Evolutionary conservation across 2,329 filamentous ascomycete species (phyloP).

Genomic region (Hypoxylon sp.): DNA sequence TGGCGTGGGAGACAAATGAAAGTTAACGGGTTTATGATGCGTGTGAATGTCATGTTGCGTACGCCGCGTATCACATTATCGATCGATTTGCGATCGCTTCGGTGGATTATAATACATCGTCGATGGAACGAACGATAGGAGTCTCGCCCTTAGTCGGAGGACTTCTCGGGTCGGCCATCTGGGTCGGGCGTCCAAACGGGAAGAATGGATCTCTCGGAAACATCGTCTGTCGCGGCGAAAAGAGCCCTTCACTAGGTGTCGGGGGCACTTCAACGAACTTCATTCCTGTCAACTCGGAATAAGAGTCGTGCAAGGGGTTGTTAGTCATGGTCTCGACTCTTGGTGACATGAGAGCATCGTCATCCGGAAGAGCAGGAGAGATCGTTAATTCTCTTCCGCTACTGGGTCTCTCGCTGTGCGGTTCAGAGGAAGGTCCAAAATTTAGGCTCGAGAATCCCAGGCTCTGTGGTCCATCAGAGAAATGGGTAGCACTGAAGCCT

Average conservation of each 20-base stretch:
- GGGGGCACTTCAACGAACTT: constrained; percentile 68
- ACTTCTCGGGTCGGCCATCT: constrained; percentile 77
- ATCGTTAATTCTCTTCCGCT: constrained; percentile 58
- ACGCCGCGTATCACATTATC: constrained; percentile 33
- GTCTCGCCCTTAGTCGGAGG: constrained; percentile 81
- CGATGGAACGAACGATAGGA: constrained; percentile 83
- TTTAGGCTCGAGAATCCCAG: constrained; percentile 62
- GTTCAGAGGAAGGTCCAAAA: constrained; percentile 46
- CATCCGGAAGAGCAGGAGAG: constrained; percentile 57
- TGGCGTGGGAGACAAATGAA: constrained; percentile 37
- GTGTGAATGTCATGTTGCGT: constrained; percentile 35
- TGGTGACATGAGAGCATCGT: constrained; percentile 77
- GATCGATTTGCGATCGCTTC: constrained; percentile 9
- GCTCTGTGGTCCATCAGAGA: constrained; percentile 56
- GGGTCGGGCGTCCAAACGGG: constrained; percentile 66
- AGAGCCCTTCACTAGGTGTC: constrained; percentile 67
- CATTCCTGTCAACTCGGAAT: constrained; percentile 63
- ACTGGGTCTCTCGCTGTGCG: constrained; percentile 40
- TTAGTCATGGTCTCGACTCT: constrained; percentile 80
- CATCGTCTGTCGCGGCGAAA: constrained; percentile 66
- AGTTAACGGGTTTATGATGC: constrained; percentile 23
- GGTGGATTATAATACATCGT: constrained; percentile 76
- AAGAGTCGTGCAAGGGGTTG: constrained; percentile 71
- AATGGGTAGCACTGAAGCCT: constrained; percentile 61
- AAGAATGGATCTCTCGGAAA: constrained; percentile 70